Evolutionary conservation across 768 basidiomycete genomes (phyloP), one percentile per base, ranked within the genome.

Genomic region (Lepiota venenata): DNA sequence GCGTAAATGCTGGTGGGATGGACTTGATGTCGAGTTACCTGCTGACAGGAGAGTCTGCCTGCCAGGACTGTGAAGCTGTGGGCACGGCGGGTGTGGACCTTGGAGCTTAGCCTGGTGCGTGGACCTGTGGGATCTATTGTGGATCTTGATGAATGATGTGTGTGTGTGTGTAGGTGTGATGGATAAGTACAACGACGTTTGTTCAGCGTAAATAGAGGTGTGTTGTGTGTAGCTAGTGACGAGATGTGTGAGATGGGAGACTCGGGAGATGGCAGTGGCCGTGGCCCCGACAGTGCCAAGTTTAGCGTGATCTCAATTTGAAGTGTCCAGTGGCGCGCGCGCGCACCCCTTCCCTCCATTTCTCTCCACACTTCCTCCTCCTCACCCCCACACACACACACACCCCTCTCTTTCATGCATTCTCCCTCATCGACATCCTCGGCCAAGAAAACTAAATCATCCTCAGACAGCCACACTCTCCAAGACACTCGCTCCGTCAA

Each of bases 1-100:
- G 95, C 80, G 97, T 39, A 98, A 99, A 75, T 98, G 96, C 72
- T 99, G 97, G 97, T 99, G 97, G 97, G 97, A 99, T 62, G 96
- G 96, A 10, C 77, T 94, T 37, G 93, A 96, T 60, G 84, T 96
- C 16, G 91, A 97, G 50, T 66, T 98, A 40, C 83, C 88, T 7
- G 75, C 79, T n/a, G 3, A 66, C 74, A n/a, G 1, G 83, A 74
- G 3, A 78, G 77, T 36, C 71, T 81, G 47, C 64, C 78, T 6
- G 72, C 78, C 8, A 74, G 79, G 62, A 73, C 69, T 9, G 81
- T 95, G 61, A 98, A 98, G 71, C 79, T 99, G 43, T 98, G 97
- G 96, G 94, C 96, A 16, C 82, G 97, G 55, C 77, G 97, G 55
- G 97, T 99, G 14, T 99, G 97, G 97, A 99, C 97, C 9, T 77